Percentiles rank a stretch among this genome's conserved stretches.
These are phyloP conservation scores for Herpetomonas samuelpessoai DNA, from an alignment of 208 protist genomes.

Conservation along the genomic window DNA sequence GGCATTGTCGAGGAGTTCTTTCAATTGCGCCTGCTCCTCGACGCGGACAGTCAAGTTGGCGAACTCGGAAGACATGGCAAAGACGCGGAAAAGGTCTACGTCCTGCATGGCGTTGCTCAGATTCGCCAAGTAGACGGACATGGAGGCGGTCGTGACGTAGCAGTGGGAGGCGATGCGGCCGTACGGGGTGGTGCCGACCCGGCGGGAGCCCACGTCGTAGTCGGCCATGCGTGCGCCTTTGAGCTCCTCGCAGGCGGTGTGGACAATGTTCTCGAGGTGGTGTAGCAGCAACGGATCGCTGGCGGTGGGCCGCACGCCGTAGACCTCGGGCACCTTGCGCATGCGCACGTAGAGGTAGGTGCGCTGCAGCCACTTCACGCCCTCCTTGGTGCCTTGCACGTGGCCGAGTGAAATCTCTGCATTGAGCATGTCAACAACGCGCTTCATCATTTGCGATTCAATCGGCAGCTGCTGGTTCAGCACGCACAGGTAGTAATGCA, in stretches of 20 bases:
- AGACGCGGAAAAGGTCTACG: conserved; percentile 97
- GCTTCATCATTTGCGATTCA: conserved; percentile 97
- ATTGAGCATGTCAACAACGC: conserved; percentile 98
- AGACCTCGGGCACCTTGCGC: conserved; percentile 94
- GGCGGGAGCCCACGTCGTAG: conserved; percentile 94
- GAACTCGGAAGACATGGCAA: conserved; percentile 98
- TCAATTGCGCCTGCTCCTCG: conserved; percentile 98
- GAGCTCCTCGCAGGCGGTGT: conserved; percentile 92
- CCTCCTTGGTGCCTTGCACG: conserved; percentile 93
- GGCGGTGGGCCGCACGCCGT: conserved; percentile 84
- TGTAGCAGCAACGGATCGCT: conserved; percentile 86
- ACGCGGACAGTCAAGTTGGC: conserved; percentile 95
- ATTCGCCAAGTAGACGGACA: conserved; percentile 94
- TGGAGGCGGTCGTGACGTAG: conserved; percentile 97
- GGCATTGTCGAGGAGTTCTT: conserved; percentile 94
- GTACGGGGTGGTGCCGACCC: conserved; percentile 92
- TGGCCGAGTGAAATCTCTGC: conserved; percentile 98
- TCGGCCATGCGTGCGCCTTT: conserved; percentile 88
- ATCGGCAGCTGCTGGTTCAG: conserved; percentile 99
- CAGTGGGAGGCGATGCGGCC: conserved; percentile 98
- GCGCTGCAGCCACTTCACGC: conserved; percentile 96
- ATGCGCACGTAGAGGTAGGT: conserved; percentile 99
- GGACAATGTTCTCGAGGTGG: conserved; percentile 93
- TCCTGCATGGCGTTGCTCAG: conserved; percentile 96
- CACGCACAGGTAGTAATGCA: conserved; percentile 98